These are phyloP conservation scores for Candida ponderosae DNA, from an alignment of 805 yeast species.

Conservation along the genomic window DNA sequence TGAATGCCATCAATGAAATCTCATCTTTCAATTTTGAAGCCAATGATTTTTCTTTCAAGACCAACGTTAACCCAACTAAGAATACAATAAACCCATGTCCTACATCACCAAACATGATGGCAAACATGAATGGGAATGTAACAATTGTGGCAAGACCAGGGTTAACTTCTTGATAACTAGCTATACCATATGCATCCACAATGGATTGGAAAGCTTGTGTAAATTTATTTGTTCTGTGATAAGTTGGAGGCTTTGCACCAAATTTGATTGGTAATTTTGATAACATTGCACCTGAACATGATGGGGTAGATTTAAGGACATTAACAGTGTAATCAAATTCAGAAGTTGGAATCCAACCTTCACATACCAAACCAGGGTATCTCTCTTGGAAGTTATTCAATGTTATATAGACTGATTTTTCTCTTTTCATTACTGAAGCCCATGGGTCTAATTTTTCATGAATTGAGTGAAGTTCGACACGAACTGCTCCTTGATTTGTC, in stretches of 20 bases:
- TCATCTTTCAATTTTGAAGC: conserved; percentile 74
- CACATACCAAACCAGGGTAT: conserved; percentile 60
- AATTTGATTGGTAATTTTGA: not conserved
- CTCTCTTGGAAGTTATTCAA: conserved; percentile 78
- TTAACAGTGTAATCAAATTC: conserved; percentile 40
- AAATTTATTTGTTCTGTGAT: conserved; percentile 89
- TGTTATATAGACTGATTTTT: conserved; percentile 73
- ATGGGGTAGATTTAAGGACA: not conserved
- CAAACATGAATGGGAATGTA: conserved; percentile 97
- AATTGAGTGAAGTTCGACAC: conserved; percentile 70
- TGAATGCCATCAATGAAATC: conserved; percentile 91
- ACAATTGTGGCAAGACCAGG: conserved; percentile 93
- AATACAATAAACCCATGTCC: conserved; percentile 91
- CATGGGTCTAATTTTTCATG: conserved; percentile 71
- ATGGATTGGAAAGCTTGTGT: conserved; percentile 89
- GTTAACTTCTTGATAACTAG: conserved; percentile 89
- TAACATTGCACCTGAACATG: not conserved
- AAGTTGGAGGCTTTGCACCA: conserved; percentile 76
- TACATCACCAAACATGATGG: conserved; percentile 97
- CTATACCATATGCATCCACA: conserved; percentile 93
- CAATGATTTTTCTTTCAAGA: conserved; percentile 66
- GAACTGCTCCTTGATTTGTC: conserved; percentile 60
- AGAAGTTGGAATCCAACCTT: conserved; percentile 92
- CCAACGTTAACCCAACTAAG: conserved; percentile 62
- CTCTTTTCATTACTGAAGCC: conserved; percentile 64